Conservation (phyloP, 495 filamentous ascomycete species). For the Tetracladium setigerum region DNA sequence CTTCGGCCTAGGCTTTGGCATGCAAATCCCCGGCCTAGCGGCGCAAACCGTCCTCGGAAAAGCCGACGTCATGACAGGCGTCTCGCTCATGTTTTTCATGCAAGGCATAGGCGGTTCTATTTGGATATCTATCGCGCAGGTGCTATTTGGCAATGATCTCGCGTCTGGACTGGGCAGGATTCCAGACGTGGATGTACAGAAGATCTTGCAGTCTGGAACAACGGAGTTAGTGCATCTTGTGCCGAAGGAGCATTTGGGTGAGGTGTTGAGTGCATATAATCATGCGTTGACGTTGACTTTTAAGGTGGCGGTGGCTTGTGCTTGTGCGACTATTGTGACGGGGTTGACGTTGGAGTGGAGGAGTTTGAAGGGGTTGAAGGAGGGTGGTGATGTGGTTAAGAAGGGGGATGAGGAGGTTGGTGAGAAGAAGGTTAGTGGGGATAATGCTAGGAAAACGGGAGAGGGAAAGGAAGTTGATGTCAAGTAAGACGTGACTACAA, state of each 20-base stretch:
- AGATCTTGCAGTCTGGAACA: constrained; percentile 47
- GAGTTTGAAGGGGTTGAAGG: constrained; percentile 12
- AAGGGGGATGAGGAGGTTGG: background rate
- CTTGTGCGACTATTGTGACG: constrained; percentile 4
- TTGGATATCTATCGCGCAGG: constrained; percentile 54
- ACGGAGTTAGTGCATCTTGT: constrained; percentile 21
- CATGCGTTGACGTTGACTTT: constrained; percentile 22
- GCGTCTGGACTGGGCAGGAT: constrained; percentile 24
- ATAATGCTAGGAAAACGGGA: background rate
- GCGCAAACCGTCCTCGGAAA: constrained; percentile 44
- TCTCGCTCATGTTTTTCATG: constrained; percentile 53
- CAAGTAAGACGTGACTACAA: no score
- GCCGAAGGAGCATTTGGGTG: constrained; percentile 1
- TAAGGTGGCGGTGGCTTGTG: constrained; percentile 14
- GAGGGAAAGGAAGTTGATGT: no score
- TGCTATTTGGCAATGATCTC: constrained; percentile 50
- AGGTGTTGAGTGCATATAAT: constrained; percentile 25
- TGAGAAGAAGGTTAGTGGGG: background rate
- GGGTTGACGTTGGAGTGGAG: constrained; percentile 20
- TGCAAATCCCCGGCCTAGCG: constrained; percentile 60
- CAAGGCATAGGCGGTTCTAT: constrained; percentile 57
- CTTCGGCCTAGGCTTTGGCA: constrained; percentile 62
- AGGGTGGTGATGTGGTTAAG: constrained; percentile 5
- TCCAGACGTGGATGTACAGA: constrained; percentile 28
- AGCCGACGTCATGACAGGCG: constrained; percentile 51